Evolutionary conservation across 2,329 filamentous ascomycete species (phyloP).

Genomic region (Aspergillus sp.): DNA sequence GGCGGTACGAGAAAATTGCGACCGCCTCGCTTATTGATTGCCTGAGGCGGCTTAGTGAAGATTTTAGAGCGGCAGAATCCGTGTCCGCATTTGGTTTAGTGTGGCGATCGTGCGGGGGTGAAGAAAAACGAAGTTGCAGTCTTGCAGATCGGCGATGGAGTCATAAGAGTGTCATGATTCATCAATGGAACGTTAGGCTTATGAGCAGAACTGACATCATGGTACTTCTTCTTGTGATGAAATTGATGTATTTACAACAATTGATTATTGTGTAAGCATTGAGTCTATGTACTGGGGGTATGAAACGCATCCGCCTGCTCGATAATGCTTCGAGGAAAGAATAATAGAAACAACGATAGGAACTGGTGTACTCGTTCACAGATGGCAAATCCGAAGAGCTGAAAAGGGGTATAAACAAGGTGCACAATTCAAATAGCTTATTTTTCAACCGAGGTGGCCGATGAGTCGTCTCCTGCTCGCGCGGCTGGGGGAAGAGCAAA

Average conservation of each 20-base stretch:
- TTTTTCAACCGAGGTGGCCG: slow-evolving; percentile 28
- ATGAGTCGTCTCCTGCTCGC: slow-evolving; percentile 29
- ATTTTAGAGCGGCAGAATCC: background rate
- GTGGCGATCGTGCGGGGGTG: background rate
- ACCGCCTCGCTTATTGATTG: background rate
- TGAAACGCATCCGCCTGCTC: slow-evolving; percentile 12
- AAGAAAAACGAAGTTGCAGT: background rate
- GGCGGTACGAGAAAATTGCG: background rate
- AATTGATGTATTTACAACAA: background rate
- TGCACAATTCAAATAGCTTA: slow-evolving; percentile 5
- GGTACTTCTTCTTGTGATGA: background rate
- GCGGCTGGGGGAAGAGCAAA: slow-evolving; percentile 43
- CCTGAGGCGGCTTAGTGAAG: background rate
- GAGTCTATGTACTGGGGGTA: slow-evolving; percentile 15
- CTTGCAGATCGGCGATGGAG: background rate
- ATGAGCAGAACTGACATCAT: background rate
- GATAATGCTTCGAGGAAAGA: background rate
- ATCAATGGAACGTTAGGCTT: background rate
- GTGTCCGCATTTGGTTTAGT: background rate
- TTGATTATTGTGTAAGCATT: slow-evolving; percentile 3
- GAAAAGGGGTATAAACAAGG: slow-evolving; percentile 16
- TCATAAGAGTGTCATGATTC: background rate
- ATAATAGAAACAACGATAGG: slow-evolving; percentile 15
- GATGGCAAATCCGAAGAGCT: background rate
- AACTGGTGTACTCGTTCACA: slow-evolving; percentile 3